These are phyloP conservation scores for Streptanthus diversifolius DNA, from an alignment of 345 rosid species.

Conservation along the genomic window DNA sequence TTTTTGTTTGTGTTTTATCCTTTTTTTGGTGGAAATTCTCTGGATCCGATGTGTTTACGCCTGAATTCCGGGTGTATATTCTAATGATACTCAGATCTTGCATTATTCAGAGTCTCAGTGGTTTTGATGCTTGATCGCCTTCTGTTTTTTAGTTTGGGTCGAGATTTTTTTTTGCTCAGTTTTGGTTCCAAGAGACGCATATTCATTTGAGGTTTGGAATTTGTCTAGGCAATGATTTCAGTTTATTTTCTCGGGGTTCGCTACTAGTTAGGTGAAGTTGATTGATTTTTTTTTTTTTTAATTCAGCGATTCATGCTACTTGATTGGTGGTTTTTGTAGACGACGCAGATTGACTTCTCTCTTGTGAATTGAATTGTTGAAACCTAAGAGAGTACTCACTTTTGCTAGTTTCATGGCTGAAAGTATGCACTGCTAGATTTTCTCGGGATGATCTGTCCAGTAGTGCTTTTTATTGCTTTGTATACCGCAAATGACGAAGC, in stretches of 20 bases:
- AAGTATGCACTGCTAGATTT: neutral
- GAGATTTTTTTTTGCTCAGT: constrained; percentile 1
- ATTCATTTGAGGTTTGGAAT: constrained; percentile 5
- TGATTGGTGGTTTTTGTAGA: neutral
- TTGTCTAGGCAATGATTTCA: too few species aligned
- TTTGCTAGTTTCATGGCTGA: constrained; percentile 15
- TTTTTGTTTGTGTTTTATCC: neutral
- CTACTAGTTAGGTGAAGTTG: constrained; percentile 6
- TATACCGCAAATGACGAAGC: too few species aligned
- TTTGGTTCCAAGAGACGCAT: neutral
- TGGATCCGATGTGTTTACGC: constrained; percentile 31
- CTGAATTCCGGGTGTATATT: constrained; percentile 7
- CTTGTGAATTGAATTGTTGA: neutral
- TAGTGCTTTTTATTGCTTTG: neutral
- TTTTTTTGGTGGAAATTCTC: neutral
- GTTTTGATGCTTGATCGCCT: constrained; percentile 24
- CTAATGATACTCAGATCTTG: constrained; percentile 25
- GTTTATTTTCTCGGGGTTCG: neutral
- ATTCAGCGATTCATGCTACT: neutral
- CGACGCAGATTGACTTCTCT: neutral
- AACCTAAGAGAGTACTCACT: neutral
- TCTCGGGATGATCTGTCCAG: neutral
- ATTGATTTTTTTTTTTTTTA: constrained; percentile 21
- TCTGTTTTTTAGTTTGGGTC: neutral
- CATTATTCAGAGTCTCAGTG: neutral